Percentiles rank a stretch among this genome's conserved stretches.
Evolutionary conservation across 2,329 filamentous ascomycete species (phyloP).

Genomic region (Colletotrichum eremochloae): DNA sequence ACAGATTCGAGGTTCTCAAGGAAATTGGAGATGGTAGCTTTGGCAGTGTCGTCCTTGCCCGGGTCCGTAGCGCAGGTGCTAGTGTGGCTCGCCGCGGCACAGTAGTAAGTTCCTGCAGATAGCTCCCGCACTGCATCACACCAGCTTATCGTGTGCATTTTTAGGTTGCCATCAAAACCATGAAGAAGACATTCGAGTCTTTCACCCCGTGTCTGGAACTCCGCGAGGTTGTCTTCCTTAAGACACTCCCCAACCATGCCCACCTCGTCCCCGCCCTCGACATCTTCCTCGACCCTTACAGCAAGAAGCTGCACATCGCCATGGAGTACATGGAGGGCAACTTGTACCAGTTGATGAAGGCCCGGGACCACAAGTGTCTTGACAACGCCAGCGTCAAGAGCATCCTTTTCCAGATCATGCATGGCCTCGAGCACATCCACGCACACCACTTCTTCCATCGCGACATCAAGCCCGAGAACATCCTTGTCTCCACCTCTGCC

Average conservation of each 20-base stretch:
- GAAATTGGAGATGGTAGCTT: conserved; percentile 99
- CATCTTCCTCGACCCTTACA: conserved; percentile 97
- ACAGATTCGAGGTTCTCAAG: conserved; percentile 96
- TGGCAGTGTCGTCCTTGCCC: conserved; percentile 91
- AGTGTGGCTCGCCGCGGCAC: conserved; percentile 91
- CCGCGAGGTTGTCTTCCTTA: conserved; percentile 95
- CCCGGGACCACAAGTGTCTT: conserved; percentile 92
- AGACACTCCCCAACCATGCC: conserved; percentile 86
- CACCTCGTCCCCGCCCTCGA: conserved; percentile 98
- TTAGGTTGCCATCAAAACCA: conserved; percentile 98
- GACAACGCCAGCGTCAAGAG: conserved; percentile 96
- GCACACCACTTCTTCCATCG: conserved; percentile 98
- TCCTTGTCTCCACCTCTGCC: conserved; percentile 92
- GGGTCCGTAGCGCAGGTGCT: conserved; percentile 90
- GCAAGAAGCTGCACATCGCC: conserved; percentile 94
- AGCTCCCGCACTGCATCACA: conserved; percentile 11
- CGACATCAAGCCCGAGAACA: conserved; percentile 99
- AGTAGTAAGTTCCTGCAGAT: conserved; percentile 74
- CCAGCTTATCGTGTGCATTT: conserved; percentile 26
- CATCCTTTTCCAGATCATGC: conserved; percentile 96
- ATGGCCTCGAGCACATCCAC: conserved; percentile 96
- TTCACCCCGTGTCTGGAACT: conserved; percentile 92
- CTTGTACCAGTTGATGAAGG: conserved; percentile 98
- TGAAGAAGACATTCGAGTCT: conserved; percentile 99
- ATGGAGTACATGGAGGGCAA: conserved; percentile 99